Base-by-base conservation (phyloP, 2,329 filamentous ascomycete species). In the Achaetomium macrosporum region DNA sequence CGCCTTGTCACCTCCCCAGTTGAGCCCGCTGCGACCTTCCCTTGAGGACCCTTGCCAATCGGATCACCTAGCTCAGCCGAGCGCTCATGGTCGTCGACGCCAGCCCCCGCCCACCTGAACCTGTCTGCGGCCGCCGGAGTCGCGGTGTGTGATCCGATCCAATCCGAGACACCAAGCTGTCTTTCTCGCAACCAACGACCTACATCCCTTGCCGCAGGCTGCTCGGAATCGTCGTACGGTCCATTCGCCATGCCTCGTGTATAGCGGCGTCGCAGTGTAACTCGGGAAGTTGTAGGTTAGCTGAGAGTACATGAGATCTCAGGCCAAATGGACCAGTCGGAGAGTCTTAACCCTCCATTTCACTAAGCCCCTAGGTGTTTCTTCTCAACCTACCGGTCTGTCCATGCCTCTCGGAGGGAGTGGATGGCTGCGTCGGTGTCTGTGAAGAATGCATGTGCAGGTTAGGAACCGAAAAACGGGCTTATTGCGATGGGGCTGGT, bases 121-220 rank as follows among this genome's bases (percentile, higher is more conserved):
- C 46, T 48, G 46, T 48, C 46, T 48, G 37, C 37, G 29, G 46
- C 46, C 37, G 46, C 46, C 25, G 29, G 46, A 48, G 46, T 41
- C 25, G 29, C 37, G 37, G 37, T 20, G 35, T 48, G 36, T 48
- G 25, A 42, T 42, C 46, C 36, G 36, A 48, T 48, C 37, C 41
- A 41, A 42, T 33, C 36, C 37, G 46, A 48, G 46, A 33, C 36
- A 48, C 25, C 36, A 48, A 48, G 36, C 46, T 48, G 46, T 25
- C 29, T 31, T 48, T 48, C 46, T 47, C 36, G 46, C 46, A 25
- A 41, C 35, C 37, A 33, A 29, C 37, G 36, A 37, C 20, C 46
- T 41, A 25, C 25, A 17, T 42, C 46, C 46, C 25, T 48, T 48
- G 25, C 46, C 37, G 29, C 37, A 48, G 25, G 25, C 25, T 25